Conservation (phyloP, 2,329 filamentous ascomycete genomes). For the Colletotrichum sp. region DNA sequence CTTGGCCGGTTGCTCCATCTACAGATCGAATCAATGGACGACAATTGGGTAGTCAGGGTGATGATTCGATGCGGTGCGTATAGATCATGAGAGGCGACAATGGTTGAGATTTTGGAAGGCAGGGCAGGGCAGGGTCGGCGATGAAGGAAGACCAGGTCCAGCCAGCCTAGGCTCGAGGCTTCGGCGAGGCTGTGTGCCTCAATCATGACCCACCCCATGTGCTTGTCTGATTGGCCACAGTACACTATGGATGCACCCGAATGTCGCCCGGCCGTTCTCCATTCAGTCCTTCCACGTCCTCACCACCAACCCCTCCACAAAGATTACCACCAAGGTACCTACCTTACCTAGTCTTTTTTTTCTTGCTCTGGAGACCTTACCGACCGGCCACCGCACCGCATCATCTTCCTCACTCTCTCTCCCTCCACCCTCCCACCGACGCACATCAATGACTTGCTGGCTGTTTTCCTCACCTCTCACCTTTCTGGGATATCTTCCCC, state of each 20-base stretch:
- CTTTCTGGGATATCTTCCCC: background rate
- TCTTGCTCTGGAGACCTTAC: background rate
- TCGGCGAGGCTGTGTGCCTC: background rate
- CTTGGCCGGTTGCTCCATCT: slow-evolving; percentile 25
- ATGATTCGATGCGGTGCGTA: background rate
- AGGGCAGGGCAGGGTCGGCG: background rate
- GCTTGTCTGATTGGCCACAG: background rate
- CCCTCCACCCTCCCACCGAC: background rate
- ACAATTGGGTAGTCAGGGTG: background rate
- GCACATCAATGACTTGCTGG: background rate
- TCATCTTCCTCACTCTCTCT: background rate
- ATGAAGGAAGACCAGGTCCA: background rate
- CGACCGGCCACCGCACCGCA: background rate
- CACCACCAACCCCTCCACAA: background rate
- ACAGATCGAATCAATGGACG: slow-evolving; percentile 3
- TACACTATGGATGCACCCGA: background rate
- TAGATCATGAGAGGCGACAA: background rate
- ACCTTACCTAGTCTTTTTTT: background rate
- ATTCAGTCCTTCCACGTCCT: background rate
- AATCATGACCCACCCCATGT: background rate
- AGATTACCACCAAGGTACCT: background rate
- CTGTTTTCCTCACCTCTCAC: background rate
- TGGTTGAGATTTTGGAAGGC: background rate
- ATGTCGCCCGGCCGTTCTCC: background rate
- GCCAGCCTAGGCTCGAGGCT: background rate